phyloP scores from a whole-genome alignment of 2,329 filamentous ascomycete genomes.

The Coleophoma eucalyptorum region DNA sequence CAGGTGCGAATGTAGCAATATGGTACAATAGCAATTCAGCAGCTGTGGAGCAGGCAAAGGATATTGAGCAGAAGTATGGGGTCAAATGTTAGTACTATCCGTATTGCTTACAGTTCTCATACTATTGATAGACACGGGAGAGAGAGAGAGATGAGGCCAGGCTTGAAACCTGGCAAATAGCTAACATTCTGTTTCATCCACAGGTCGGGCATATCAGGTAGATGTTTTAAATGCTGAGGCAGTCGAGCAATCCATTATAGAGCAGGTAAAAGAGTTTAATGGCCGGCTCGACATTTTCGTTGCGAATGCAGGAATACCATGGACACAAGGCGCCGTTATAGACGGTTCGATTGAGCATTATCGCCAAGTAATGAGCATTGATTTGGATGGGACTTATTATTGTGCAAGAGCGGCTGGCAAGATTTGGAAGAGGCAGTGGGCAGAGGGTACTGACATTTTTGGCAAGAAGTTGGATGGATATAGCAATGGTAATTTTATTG shows the following conservation, averaged over 20 bases:
- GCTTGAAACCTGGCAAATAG: constrained; percentile 7
- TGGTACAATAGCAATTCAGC: constrained; percentile 70
- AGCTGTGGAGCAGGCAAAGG: constrained; percentile 55
- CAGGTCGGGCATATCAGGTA: constrained; percentile 59
- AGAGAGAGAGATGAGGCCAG: too few relatives aligned
- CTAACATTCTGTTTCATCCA: constrained; percentile 3
- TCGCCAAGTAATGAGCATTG: constrained; percentile 63
- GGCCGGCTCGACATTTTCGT: constrained; percentile 75
- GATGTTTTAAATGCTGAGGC: constrained; percentile 46
- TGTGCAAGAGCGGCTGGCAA: constrained; percentile 66
- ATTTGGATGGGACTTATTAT: constrained; percentile 76
- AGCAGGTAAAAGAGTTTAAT: constrained; percentile 62
- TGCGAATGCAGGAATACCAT: constrained; percentile 73
- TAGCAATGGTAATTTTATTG: constrained; percentile 66
- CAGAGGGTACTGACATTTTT: constrained; percentile 58
- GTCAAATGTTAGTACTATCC: constrained; percentile 57
- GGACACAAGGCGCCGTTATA: constrained; percentile 65
- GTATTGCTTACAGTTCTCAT: too few relatives aligned
- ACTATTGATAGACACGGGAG: too few relatives aligned
- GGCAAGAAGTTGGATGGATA: constrained; percentile 59
- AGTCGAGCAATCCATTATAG: constrained; percentile 46
- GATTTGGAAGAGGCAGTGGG: constrained; percentile 67
- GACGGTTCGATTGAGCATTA: constrained; percentile 63
- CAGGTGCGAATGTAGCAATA: constrained; percentile 69
- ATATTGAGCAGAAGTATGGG: constrained; percentile 61